These are phyloP conservation scores for Neofusicoccum laricinum DNA, from an alignment of 2,329 filamentous ascomycete genomes.

Conservation along the genomic window DNA sequence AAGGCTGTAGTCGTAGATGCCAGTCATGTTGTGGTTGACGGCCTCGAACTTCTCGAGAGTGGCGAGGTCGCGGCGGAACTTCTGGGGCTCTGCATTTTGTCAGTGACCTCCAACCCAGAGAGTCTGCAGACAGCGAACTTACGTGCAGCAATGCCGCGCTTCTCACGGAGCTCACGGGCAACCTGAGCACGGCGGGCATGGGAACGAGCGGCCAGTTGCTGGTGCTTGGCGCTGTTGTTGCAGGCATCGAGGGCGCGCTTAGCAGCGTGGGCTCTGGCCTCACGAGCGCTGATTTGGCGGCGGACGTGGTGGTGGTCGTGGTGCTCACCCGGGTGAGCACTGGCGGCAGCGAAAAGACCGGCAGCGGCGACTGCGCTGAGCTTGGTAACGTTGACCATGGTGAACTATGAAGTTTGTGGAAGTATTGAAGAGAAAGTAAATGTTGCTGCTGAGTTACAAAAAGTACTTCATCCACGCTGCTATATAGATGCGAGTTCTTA, in stretches of 20 bases:
- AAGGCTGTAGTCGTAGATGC: slow-evolving; percentile 22
- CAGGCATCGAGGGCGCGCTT: slow-evolving; percentile 24
- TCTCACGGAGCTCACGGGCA: slow-evolving; percentile 23
- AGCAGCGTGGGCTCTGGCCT: slow-evolving; percentile 21
- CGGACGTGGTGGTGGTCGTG: slow-evolving; percentile 30
- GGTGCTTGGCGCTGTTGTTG: slow-evolving; percentile 22
- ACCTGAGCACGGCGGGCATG: slow-evolving; percentile 23
- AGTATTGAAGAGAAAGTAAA: neutral
- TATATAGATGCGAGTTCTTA: neutral
- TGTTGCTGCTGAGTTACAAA: neutral
- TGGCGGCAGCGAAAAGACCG: slow-evolving; percentile 20
- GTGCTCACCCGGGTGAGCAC: slow-evolving; percentile 34
- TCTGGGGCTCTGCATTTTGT: slow-evolving; percentile 20
- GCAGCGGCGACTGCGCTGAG: slow-evolving; percentile 22
- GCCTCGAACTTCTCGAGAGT: slow-evolving; percentile 29
- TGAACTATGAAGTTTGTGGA: neutral
- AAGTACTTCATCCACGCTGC: neutral
- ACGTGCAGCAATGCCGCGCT: slow-evolving; percentile 26
- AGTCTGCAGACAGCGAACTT: neutral
- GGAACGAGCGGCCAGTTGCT: slow-evolving; percentile 22
- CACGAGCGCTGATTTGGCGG: slow-evolving; percentile 29
- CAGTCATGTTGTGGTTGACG: slow-evolving; percentile 32
- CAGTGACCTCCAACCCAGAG: neutral
- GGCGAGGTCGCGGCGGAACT: slow-evolving; percentile 28
- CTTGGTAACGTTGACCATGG: slow-evolving; percentile 24